phyloP scores from a whole-genome alignment of 305 asterid genomes.

The Lippia alba region DNA sequence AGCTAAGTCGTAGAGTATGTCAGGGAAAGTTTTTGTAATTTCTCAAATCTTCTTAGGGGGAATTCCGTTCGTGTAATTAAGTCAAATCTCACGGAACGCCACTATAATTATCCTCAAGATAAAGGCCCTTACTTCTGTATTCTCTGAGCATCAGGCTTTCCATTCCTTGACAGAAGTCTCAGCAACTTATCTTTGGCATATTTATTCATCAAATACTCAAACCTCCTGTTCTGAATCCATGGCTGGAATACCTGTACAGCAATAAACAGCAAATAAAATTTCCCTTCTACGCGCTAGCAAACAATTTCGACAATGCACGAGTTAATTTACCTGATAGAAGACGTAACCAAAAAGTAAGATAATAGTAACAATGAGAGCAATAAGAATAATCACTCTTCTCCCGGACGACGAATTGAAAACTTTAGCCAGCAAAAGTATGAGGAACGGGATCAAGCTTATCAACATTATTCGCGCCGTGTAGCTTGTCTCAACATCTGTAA shows the following conservation, averaged over 20 bases:
- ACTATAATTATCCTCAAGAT: not conserved
- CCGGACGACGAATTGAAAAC: slow-evolving; percentile 39
- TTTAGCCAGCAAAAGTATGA: slow-evolving; percentile 49
- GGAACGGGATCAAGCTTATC: slow-evolving; percentile 60
- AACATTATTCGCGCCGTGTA: slow-evolving; percentile 69
- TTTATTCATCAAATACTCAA: slow-evolving; percentile 57
- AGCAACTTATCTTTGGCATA: slow-evolving; percentile 60
- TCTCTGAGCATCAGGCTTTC: slow-evolving; percentile 50
- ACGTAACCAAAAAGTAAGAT: slow-evolving; percentile 49
- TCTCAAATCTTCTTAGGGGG: too few relatives aligned
- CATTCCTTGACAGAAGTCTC: slow-evolving; percentile 50
- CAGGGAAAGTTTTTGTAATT: too few relatives aligned
- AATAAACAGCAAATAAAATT: not conserved
- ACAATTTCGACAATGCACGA: not conserved
- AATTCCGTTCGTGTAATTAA: too few relatives aligned
- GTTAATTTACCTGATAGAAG: slow-evolving; percentile 52
- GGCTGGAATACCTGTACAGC: slow-evolving; percentile 49
- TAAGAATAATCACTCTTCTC: slow-evolving; percentile 46
- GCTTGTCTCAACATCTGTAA: slow-evolving; percentile 67
- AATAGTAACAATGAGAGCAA: slow-evolving; percentile 55
- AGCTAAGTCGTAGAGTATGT: too few relatives aligned
- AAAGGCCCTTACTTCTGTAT: slow-evolving; percentile 42
- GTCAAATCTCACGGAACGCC: too few relatives aligned
- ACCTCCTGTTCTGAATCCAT: slow-evolving; percentile 62
- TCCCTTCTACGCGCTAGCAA: not conserved